Evolutionary conservation across 2,329 filamentous ascomycete genomes (phyloP).

Genomic region (Cercospora sesami): DNA sequence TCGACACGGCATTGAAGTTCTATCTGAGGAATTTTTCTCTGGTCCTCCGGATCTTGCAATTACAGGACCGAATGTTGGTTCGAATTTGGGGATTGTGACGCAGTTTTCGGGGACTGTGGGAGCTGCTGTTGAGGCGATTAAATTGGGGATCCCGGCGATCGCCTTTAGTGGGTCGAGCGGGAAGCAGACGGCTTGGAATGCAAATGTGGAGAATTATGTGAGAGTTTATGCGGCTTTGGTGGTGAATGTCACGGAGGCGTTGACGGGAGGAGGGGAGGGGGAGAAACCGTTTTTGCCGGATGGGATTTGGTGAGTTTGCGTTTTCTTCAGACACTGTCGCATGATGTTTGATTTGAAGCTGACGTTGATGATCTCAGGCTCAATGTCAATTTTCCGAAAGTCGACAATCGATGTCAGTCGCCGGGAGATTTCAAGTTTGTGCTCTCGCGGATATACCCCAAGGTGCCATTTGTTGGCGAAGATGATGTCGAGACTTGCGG

Average conservation of each 20-base stretch:
- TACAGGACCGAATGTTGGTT: slow-evolving; percentile 62
- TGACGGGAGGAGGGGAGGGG: slow-evolving; percentile 49
- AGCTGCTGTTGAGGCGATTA: slow-evolving; percentile 60
- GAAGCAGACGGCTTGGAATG: slow-evolving; percentile 56
- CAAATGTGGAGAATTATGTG: slow-evolving; percentile 52
- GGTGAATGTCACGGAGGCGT: slow-evolving; percentile 55
- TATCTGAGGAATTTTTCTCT: slow-evolving; percentile 57
- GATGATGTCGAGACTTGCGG: slow-evolving; percentile 61
- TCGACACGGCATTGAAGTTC: slow-evolving; percentile 60
- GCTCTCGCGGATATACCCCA: slow-evolving; percentile 59
- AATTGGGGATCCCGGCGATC: slow-evolving; percentile 62
- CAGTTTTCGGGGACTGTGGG: slow-evolving; percentile 69
- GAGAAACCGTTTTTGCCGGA: slow-evolving; percentile 64
- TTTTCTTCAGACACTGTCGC: not conserved
- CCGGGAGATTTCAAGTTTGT: slow-evolving; percentile 63
- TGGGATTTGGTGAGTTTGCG: slow-evolving; percentile 48
- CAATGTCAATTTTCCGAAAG: slow-evolving; percentile 68
- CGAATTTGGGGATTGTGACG: slow-evolving; percentile 58
- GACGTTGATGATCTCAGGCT: slow-evolving; percentile 41
- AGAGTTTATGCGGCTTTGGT: slow-evolving; percentile 65
- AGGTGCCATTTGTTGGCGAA: slow-evolving; percentile 38
- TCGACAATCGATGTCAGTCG: slow-evolving; percentile 53
- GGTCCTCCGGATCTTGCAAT: slow-evolving; percentile 63
- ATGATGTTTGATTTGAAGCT: no score
- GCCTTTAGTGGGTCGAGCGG: slow-evolving; percentile 63